A percentile compares a stretch with the other conserved stretches of the same genome.
These are phyloP conservation scores for Botrytis hyacinthi DNA, from an alignment of 2,329 filamentous ascomycete species.

Conservation along the genomic window DNA sequence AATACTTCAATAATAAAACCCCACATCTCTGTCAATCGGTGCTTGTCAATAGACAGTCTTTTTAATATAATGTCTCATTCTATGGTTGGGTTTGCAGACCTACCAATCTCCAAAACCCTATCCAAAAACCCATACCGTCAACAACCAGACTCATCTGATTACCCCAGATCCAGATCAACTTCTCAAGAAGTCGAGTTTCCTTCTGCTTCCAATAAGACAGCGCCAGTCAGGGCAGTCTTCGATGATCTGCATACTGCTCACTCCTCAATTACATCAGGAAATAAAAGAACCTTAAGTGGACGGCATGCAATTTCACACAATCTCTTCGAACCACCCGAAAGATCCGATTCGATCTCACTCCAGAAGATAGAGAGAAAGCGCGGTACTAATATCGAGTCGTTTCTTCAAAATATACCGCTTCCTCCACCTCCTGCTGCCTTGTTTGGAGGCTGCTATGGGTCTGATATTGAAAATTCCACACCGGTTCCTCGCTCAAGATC, in stretches of 20 bases:
- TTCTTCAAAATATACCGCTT: constrained; percentile 22
- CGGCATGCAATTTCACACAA: constrained; percentile 18
- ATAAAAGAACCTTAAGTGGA: constrained; percentile 24
- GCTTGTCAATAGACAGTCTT: not conserved
- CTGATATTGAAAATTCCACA: constrained; percentile 10
- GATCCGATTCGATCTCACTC: constrained; percentile 29
- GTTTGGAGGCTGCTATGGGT: constrained; percentile 9
- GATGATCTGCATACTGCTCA: constrained; percentile 35
- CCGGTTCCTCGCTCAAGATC: constrained; percentile 10
- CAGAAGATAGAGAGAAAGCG: constrained; percentile 23
- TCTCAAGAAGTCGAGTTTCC: constrained; percentile 9
- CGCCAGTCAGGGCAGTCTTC: constrained; percentile 32
- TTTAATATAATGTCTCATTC: constrained; percentile 4
- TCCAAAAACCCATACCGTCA: constrained; percentile 11
- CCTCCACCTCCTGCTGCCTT: constrained; percentile 23
- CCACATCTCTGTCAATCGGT: not conserved
- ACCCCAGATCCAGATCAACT: constrained; percentile 15
- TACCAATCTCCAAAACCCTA: not conserved
- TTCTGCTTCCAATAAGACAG: constrained; percentile 21
- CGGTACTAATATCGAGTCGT: constrained; percentile 16
- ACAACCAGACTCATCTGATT: not conserved
- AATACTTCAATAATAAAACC: not conserved
- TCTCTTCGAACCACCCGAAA: constrained; percentile 17
- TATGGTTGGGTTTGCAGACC: not conserved
- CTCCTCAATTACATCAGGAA: constrained; percentile 35